phyloP scores from a whole-genome alignment of 2,329 filamentous ascomycete genomes.

The Rutstroemia sydowiana region DNA sequence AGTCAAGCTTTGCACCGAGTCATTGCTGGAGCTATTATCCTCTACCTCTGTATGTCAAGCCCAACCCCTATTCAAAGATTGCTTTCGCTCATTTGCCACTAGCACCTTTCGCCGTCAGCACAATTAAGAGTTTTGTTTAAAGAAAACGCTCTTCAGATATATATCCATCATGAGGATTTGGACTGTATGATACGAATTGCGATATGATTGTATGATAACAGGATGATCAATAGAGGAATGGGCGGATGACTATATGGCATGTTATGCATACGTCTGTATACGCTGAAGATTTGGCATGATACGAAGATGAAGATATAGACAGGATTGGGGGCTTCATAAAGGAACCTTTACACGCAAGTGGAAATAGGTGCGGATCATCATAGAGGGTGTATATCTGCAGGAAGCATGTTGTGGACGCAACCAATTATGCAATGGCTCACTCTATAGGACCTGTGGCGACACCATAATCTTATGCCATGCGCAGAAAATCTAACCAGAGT shows the following conservation, averaged over 20 bases:
- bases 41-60: constrained; percentile 65
- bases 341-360: too few species aligned
- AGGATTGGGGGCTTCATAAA: neutral
- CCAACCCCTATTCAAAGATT: neutral
- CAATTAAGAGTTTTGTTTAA: constrained; percentile 44
- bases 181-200: neutral
- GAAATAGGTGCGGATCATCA: too few species aligned
- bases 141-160: constrained; percentile 9
- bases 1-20: constrained; percentile 60
- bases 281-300: neutral
- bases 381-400: too few species aligned
- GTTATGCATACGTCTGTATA: neutral
- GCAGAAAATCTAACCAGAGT: too few species aligned
- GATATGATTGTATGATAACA: neutral
- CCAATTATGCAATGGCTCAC: too few species aligned
- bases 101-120: constrained; percentile 51
- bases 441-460: too few species aligned
- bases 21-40: constrained; percentile 54
- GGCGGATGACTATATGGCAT: neutral
- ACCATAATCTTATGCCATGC: too few species aligned
- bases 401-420: too few species aligned
- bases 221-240: neutral
- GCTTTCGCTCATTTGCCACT: constrained; percentile 10
- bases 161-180: neutral
- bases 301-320: neutral